These are phyloP conservation scores for Hypoxylon fragiforme DNA, from an alignment of 495 filamentous ascomycete genomes.

Conservation along the genomic window DNA sequence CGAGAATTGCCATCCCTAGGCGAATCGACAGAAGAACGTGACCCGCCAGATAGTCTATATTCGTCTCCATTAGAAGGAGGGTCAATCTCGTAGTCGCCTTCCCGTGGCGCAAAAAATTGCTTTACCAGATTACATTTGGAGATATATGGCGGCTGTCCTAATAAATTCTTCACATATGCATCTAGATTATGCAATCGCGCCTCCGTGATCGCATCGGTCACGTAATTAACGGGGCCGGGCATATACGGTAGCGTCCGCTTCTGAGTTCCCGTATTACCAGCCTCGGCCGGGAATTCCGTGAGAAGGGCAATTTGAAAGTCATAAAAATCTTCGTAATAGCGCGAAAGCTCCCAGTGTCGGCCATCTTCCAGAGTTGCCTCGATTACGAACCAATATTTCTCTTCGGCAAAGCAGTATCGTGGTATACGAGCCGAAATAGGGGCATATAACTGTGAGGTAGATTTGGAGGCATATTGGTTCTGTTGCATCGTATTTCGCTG, in stretches of 20 bases:
- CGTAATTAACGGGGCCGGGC: slow-evolving; percentile 96
- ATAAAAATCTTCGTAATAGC: slow-evolving; percentile 98
- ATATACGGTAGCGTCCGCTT: slow-evolving; percentile 92
- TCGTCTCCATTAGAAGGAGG: slow-evolving; percentile 67
- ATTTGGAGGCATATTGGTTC: slow-evolving; percentile 42
- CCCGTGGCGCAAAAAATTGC: slow-evolving; percentile 84
- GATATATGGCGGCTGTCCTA: slow-evolving; percentile 82
- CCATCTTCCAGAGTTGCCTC: slow-evolving; percentile 91
- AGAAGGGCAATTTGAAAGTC: slow-evolving; percentile 96
- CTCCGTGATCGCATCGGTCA: slow-evolving; percentile 95
- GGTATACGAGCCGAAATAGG: slow-evolving; percentile 81
- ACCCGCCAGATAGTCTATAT: slow-evolving; percentile 69
- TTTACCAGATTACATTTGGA: slow-evolving; percentile 79
- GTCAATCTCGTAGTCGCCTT: slow-evolving; percentile 92
- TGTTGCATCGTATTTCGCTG: slow-evolving; percentile 38
- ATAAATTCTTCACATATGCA: slow-evolving; percentile 89
- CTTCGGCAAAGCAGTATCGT: slow-evolving; percentile 92
- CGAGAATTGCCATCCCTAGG: slow-evolving; percentile 61
- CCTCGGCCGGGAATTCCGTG: slow-evolving; percentile 91
- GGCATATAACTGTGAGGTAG: slow-evolving; percentile 50
- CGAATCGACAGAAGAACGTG: slow-evolving; percentile 68
- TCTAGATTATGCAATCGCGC: slow-evolving; percentile 89
- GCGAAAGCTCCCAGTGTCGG: slow-evolving; percentile 85
- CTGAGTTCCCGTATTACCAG: slow-evolving; percentile 75
- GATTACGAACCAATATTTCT: slow-evolving; percentile 98